Percentiles rank a stretch among this genome's conserved stretches.
Evolutionary conservation across 1,284 basidiomycete genomes (phyloP).

Genomic region (Golubevia pallescens): DNA sequence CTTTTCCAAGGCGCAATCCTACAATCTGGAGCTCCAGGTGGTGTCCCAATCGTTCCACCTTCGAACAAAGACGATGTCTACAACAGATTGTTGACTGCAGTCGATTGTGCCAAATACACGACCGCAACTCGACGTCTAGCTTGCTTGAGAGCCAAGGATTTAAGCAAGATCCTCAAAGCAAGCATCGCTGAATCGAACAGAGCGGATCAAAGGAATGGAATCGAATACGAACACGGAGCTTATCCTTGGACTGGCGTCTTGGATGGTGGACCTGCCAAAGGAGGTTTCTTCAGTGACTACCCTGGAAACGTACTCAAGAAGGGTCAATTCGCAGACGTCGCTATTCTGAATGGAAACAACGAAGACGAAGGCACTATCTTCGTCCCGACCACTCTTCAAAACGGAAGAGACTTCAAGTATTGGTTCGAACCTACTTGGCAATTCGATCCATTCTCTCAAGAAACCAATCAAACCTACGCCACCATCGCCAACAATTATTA

Average conservation of each 20-base stretch:
- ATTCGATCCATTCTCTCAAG: conserved; percentile 8
- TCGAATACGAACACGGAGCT: too few relatives aligned
- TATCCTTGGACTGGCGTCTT: conserved; percentile 13
- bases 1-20: conserved; percentile 13
- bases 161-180: too few relatives aligned
- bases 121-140: too few relatives aligned
- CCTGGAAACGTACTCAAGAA: conserved; percentile 5
- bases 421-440: conserved; percentile 3
- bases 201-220: too few relatives aligned
- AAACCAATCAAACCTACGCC: too few relatives aligned
- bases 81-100: too few relatives aligned
- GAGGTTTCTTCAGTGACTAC: conserved; percentile 11
- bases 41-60: too few relatives aligned
- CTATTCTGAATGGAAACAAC: conserved; percentile 10
- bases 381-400: conserved; percentile 4
- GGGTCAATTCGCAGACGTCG: conserved; percentile 13
- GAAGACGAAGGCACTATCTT: conserved; percentile 17
- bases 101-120: too few relatives aligned
- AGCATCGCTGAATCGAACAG: too few relatives aligned
- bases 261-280: conserved; percentile 10
- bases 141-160: too few relatives aligned
- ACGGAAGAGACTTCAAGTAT: not conserved
- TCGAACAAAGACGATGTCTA: too few relatives aligned
- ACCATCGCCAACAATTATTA: conserved; percentile 1
- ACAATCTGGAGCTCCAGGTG: conserved; percentile 9